These are phyloP conservation scores for Monoraphidium neglectum DNA, from an alignment of 139 green algal species.

Conservation along the genomic window DNA sequence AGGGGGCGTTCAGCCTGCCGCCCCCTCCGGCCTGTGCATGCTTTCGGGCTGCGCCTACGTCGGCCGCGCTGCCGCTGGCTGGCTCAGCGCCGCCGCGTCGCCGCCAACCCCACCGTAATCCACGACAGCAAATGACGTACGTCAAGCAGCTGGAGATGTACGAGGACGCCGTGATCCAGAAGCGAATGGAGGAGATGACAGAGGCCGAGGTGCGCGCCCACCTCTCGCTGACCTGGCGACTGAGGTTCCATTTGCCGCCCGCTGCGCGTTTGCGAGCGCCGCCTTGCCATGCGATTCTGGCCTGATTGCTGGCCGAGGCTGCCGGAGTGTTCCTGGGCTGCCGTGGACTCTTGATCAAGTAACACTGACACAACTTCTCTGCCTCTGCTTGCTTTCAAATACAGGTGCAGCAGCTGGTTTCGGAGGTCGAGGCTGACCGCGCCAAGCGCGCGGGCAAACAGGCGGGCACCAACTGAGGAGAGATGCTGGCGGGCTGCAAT, in stretches of 20 bases:
- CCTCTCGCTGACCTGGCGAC: conserved; percentile 55
- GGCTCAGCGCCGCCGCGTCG: not conserved
- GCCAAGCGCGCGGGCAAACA: not conserved
- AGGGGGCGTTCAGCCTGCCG: not conserved
- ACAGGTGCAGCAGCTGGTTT: too few relatives aligned
- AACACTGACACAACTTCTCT: too few relatives aligned
- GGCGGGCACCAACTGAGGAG: not conserved
- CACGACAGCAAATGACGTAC: conserved; percentile 97
- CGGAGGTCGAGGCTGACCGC: conserved; percentile 13
- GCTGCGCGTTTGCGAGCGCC: too few relatives aligned
- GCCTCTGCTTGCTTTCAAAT: too few relatives aligned
- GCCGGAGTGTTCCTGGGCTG: too few relatives aligned
- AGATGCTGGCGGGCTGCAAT: not conserved
- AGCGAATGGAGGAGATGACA: conserved; percentile 95
- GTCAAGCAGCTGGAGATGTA: conserved; percentile 98
- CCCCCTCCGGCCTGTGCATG: not conserved
- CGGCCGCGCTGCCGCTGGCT: not conserved
- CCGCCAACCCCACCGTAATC: too few relatives aligned
- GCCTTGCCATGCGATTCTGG: too few relatives aligned
- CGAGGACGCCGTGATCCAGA: conserved; percentile 96
- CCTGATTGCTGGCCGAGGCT: too few relatives aligned
- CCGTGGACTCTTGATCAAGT: too few relatives aligned
- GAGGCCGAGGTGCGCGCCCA: conserved; percentile 61
- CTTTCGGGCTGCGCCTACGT: not conserved
- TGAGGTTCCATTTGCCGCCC: too few relatives aligned